Base-by-base conservation (phyloP, 495 filamentous ascomycete genomes). In the Tuber brumale region DNA sequence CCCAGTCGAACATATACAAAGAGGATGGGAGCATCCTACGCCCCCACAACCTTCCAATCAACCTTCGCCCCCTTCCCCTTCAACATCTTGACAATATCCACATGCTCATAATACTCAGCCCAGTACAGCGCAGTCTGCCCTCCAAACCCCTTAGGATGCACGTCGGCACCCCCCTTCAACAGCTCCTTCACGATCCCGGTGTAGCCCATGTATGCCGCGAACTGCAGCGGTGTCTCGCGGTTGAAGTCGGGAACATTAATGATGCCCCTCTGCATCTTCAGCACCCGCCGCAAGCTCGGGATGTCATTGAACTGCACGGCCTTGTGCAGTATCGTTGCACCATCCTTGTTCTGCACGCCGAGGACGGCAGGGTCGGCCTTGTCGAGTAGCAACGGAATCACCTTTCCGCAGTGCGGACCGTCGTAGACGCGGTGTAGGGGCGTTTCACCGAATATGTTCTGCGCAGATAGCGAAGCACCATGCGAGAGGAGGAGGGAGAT, bases 101-200 rank as follows among this genome's bases (percentile, higher is more conserved):
- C 27, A 66, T 66, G 57, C 57, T 66, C 57, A 10, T 66, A 66
- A 31, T 66, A 66, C 57, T 66, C 57, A 19, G 75, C 75, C 71
- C 72, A 41, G n/a, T 74, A 61, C 0, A 76, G 70, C 14, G 75
- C 70, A 31, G 41, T 71, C n/a, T 70, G 66, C 6, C 27, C 23
- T 14, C 41, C 41, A 39, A 45, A 31, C 21, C 66, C 73, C 7
- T 37, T 12, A 12, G 0, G 12, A 21, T 48, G 21, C 2, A 48
- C 46, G 41, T 39, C 42, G 6, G 66, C 73, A 7, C 73, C 73
- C 19, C 39, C 39, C 27, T 48, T n/a, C 61, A 71, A 71, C 51
- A 76, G 57, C 9, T 66, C 37, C 41, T 44, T 72, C n/a, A 76
- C 74, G 37, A 76, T 35, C 2, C 57, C 74, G 9, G 6, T 44